These are phyloP conservation scores for Lepiota brunneoincarnata DNA, from an alignment of 768 basidiomycete genomes.

Conservation along the genomic window DNA sequence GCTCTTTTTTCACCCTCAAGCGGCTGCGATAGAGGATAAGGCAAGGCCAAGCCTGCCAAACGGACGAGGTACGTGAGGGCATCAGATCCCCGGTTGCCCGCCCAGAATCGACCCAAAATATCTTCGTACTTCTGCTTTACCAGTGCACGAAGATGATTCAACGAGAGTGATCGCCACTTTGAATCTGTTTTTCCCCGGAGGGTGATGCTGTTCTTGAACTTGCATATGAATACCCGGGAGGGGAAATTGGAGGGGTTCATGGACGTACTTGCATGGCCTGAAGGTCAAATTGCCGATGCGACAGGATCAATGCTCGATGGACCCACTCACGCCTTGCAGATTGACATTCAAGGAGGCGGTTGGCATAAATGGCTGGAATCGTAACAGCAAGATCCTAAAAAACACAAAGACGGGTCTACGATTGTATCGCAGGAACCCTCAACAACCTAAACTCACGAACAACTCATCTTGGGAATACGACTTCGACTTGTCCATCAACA, in stretches of 20 bases:
- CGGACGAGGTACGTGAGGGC: background rate
- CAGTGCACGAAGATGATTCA: background rate
- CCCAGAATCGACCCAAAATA: background rate
- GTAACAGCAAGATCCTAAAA: background rate
- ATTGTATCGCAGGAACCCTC: conserved; percentile 1
- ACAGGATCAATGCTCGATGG: background rate
- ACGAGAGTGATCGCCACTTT: background rate
- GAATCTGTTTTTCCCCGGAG: background rate
- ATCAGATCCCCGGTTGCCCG: background rate
- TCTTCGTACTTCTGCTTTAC: background rate
- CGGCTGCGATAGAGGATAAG: no score
- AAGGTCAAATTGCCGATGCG: background rate
- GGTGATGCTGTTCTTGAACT: background rate
- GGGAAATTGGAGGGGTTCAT: no score
- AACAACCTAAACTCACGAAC: background rate
- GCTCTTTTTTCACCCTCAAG: no score
- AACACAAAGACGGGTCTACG: background rate
- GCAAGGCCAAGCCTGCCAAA: background rate
- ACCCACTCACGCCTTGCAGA: background rate
- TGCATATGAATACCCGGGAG: background rate
- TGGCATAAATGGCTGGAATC: background rate
- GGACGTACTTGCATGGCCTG: background rate
- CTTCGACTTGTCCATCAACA: conserved; percentile 31
- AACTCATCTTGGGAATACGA: background rate
- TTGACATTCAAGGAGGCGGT: conserved; percentile 6